These are phyloP conservation scores for Polytrichum commune DNA, from an alignment of 225 moss, liverwort and hornwort genomes.

Conservation along the genomic window DNA sequence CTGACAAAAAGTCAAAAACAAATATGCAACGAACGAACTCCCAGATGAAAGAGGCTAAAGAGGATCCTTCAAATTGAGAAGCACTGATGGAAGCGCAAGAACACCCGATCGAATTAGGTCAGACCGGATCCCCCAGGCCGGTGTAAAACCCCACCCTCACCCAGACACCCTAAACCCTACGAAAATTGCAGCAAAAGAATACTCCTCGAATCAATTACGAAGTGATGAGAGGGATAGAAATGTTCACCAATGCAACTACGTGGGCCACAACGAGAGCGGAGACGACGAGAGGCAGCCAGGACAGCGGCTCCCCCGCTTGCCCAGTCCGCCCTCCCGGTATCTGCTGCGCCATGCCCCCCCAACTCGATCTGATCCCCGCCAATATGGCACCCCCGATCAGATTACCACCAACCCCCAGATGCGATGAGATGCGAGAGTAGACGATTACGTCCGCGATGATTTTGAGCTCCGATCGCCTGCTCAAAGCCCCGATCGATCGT, in stretches of 20 bases:
- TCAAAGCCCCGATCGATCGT: no score
- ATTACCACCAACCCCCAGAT: no score
- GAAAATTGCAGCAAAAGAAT: background rate
- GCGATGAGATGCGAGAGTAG: no score
- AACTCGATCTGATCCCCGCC: no score
- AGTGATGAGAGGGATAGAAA: background rate
- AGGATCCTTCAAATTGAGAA: background rate
- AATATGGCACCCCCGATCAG: no score
- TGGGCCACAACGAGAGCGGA: conserved; percentile 52
- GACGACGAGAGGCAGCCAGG: conserved; percentile 43
- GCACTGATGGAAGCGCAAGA: background rate
- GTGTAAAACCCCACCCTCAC: background rate
- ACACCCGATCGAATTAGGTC: background rate
- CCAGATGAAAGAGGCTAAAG: background rate
- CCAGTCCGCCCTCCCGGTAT: background rate
- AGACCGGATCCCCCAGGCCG: background rate
- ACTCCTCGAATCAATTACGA: background rate
- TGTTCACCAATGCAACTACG: conserved; percentile 36
- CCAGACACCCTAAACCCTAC: background rate
- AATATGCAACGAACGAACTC: background rate
- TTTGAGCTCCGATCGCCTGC: no score
- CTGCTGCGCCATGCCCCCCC: no score
- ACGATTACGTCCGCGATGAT: no score
- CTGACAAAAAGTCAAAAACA: background rate
- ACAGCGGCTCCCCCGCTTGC: conserved; percentile 9